Conservation (phyloP, 257 asterid species). For the Phtheirospermum japonicum region DNA sequence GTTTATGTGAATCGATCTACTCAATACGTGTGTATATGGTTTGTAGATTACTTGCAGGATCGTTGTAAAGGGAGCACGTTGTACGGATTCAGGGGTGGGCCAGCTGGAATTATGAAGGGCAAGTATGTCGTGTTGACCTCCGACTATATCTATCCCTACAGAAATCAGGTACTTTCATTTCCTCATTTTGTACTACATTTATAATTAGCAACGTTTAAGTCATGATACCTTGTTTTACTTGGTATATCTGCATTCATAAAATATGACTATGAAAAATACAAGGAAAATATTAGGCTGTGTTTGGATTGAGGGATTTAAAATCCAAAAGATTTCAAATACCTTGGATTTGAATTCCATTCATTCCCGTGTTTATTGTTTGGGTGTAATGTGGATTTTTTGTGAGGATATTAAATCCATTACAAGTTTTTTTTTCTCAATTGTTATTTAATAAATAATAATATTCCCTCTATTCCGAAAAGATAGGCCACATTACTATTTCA, state of each 20-base stretch:
- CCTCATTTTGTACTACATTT: background rate
- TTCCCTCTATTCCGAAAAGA: no score
- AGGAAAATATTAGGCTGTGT: no score
- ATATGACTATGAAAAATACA: no score
- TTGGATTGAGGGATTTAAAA: no score
- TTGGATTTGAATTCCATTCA: background rate
- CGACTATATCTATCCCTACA: constrained; percentile 83
- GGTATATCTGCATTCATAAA: background rate
- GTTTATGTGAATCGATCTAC: background rate
- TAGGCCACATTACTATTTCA: no score
- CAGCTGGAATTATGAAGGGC: constrained; percentile 96
- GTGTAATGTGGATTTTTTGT: no score
- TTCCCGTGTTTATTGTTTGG: no score
- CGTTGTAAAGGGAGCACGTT: constrained; percentile 81
- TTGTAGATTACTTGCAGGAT: constrained; percentile 86
- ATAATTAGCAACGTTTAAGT: background rate
- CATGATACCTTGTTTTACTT: constrained; percentile 3
- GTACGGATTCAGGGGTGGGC: constrained; percentile 98
- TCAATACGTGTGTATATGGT: constrained; percentile 19
- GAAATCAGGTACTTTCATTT: constrained; percentile 67
- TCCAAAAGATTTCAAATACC: background rate
- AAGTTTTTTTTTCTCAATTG: background rate
- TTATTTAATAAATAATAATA: no score
- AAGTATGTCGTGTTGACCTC: constrained; percentile 73
- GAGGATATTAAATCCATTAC: no score